These are phyloP conservation scores for Phytopythium chamaehyphon DNA, from an alignment of 352 stramenopile genomes.

Conservation along the genomic window DNA sequence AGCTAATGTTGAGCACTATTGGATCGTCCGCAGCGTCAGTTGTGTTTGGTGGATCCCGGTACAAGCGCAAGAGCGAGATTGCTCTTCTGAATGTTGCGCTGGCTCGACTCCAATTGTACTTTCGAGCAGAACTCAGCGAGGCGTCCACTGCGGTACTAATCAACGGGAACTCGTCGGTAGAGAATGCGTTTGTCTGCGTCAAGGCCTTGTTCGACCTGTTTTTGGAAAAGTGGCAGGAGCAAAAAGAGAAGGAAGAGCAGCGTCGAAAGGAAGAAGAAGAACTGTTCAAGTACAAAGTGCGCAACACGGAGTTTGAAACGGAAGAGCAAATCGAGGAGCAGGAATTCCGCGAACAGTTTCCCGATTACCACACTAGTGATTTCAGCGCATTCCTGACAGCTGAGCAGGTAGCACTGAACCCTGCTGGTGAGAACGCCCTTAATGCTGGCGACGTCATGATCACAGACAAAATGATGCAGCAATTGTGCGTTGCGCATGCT, in stretches of 20 bases:
- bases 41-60: slow-evolving; percentile 33
- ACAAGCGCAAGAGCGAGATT: slow-evolving; percentile 61
- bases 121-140: slow-evolving; percentile 30
- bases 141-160: slow-evolving; percentile 14
- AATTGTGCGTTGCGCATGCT: slow-evolving; percentile 64
- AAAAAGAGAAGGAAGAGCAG: slow-evolving; percentile 72
- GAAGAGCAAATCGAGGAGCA: slow-evolving; percentile 84
- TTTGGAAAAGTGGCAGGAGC: slow-evolving; percentile 80
- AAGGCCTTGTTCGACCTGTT: slow-evolving; percentile 83
- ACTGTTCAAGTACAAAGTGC: slow-evolving; percentile 85
- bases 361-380: slow-evolving; percentile 81
- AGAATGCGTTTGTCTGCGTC: slow-evolving; percentile 49
- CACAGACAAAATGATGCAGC: slow-evolving; percentile 68
- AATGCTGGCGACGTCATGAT: slow-evolving; percentile 51
- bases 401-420: slow-evolving; percentile 20
- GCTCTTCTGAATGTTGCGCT: slow-evolving; percentile 66
- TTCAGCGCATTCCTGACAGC: slow-evolving; percentile 63
- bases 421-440: slow-evolving; percentile 7
- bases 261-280: slow-evolving; percentile 70
- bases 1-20: slow-evolving; percentile 50
- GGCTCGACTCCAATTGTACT: slow-evolving; percentile 65
- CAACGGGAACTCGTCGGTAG: slow-evolving; percentile 15
- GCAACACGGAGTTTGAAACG: slow-evolving; percentile 72
- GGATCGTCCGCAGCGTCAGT: slow-evolving; percentile 37
- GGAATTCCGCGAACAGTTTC: slow-evolving; percentile 91